Evolutionary conservation across 768 basidiomycete species (phyloP).

Genomic region (Lepiota venenata): DNA sequence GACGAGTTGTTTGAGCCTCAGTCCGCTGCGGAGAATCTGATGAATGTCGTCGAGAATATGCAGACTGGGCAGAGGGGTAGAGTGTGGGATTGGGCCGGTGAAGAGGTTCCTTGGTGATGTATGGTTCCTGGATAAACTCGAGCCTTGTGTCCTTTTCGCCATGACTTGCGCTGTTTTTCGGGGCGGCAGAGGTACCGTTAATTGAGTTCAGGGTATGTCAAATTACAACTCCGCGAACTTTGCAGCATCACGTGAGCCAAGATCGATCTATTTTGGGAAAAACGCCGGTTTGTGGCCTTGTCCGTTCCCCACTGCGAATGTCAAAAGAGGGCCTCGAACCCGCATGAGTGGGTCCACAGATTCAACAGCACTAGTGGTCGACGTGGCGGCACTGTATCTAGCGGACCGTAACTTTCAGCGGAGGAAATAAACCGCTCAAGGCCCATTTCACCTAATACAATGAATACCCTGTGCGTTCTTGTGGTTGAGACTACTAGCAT

Average conservation of each 20-base stretch:
- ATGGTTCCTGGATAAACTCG: background rate
- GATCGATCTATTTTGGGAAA: too few species aligned
- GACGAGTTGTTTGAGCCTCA: constrained; percentile 46
- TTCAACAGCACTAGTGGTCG: too few species aligned
- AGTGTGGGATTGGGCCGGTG: constrained; percentile 58
- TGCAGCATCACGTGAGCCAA: background rate
- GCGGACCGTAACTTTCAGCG: too few species aligned
- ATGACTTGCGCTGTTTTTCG: background rate
- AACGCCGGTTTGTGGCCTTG: too few species aligned
- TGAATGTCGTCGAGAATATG: constrained; percentile 41
- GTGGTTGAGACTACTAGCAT: too few species aligned
- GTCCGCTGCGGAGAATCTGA: constrained; percentile 43
- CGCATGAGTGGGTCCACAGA: too few species aligned
- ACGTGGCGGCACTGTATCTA: too few species aligned
- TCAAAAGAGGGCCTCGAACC: too few species aligned
- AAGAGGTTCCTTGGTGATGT: constrained; percentile 39
- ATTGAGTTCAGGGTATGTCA: background rate
- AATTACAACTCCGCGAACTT: constrained; percentile 6
- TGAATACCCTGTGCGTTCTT: too few species aligned
- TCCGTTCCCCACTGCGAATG: too few species aligned
- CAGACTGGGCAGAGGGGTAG: constrained; percentile 39
- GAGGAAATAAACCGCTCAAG: too few species aligned
- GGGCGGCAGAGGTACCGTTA: background rate
- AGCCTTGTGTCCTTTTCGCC: background rate
- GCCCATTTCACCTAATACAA: too few species aligned